These are phyloP conservation scores for Aspergillus vadensis DNA, from an alignment of 2,329 filamentous ascomycete species.

Conservation along the genomic window DNA sequence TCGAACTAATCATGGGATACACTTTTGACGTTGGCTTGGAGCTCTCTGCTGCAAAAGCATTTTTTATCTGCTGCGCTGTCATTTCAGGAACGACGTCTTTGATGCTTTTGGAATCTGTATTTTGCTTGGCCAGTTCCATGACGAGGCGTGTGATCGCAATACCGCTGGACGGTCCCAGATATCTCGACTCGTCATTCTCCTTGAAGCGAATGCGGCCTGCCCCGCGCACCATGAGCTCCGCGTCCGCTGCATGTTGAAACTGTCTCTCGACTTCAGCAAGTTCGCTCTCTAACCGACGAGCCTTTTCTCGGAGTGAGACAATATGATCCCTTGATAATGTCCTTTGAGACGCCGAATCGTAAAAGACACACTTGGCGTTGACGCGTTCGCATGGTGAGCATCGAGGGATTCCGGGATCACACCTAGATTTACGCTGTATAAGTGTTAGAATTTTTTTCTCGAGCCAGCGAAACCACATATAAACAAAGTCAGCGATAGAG, in stretches of 20 bases:
- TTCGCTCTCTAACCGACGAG: slow-evolving; percentile 78
- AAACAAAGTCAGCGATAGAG: slow-evolving; percentile 7
- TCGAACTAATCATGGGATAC: slow-evolving; percentile 85
- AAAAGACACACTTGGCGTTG: slow-evolving; percentile 91
- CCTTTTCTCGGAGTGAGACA: slow-evolving; percentile 83
- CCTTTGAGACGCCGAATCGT: slow-evolving; percentile 80
- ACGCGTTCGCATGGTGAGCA: slow-evolving; percentile 92
- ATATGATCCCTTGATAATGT: slow-evolving; percentile 92
- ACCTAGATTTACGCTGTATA: slow-evolving; percentile 85
- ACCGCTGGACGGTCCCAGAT: slow-evolving; percentile 89
- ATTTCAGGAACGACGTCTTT: slow-evolving; percentile 85
- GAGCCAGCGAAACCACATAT: background rate
- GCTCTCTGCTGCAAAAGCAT: slow-evolving; percentile 67
- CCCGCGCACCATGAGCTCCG: slow-evolving; percentile 83
- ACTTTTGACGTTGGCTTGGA: slow-evolving; percentile 72
- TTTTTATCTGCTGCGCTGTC: slow-evolving; percentile 66
- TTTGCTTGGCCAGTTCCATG: slow-evolving; percentile 95
- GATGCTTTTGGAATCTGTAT: slow-evolving; percentile 86
- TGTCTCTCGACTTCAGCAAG: slow-evolving; percentile 77
- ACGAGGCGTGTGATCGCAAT: slow-evolving; percentile 93
- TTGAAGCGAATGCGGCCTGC: slow-evolving; percentile 82
- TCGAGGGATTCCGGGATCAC: slow-evolving; percentile 86
- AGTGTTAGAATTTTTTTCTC: slow-evolving; percentile 6
- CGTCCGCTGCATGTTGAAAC: slow-evolving; percentile 68
- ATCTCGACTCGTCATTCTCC: slow-evolving; percentile 84